Evolutionary conservation across 805 yeast species (phyloP).

Genomic region (Ascoidea asiatica): DNA sequence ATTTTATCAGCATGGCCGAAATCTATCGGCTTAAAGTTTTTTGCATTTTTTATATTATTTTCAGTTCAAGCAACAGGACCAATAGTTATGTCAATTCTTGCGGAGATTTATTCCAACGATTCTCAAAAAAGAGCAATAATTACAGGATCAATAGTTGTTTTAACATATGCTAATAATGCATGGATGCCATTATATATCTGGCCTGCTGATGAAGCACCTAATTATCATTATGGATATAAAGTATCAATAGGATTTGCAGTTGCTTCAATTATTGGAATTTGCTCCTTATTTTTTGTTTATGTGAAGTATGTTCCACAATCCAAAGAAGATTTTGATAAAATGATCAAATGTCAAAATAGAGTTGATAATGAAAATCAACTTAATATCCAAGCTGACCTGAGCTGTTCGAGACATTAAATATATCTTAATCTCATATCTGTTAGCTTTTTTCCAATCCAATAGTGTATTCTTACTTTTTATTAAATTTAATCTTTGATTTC

Average conservation of each 20-base stretch:
- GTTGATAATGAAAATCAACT: background rate
- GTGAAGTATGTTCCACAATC: background rate
- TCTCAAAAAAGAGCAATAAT: slow-evolving; percentile 51
- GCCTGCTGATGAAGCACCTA: slow-evolving; percentile 4
- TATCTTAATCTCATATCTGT: too few relatives aligned
- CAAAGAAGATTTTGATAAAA: background rate
- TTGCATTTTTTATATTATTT: background rate
- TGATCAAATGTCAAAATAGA: background rate
- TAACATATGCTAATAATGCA: slow-evolving; percentile 34
- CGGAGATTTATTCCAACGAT: slow-evolving; percentile 40
- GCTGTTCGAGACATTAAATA: too few relatives aligned
- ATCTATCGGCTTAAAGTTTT: slow-evolving; percentile 22
- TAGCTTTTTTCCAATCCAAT: too few relatives aligned
- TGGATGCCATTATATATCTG: slow-evolving; percentile 8
- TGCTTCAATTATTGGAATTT: background rate
- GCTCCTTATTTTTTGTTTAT: background rate
- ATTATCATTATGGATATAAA: slow-evolving; percentile 7
- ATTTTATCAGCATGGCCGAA: slow-evolving; percentile 25
- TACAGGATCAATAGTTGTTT: slow-evolving; percentile 54
- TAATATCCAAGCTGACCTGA: background rate
- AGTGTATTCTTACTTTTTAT: too few relatives aligned
- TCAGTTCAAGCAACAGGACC: background rate
- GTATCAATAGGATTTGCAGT: slow-evolving; percentile 11
- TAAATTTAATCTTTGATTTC: too few relatives aligned
- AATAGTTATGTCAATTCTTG: slow-evolving; percentile 44